Percentiles rank a stretch among this genome's conserved stretches.
Conservation (phyloP, 1,284 basidiomycete genomes). For the Papiliotrema fonsecae region DNA sequence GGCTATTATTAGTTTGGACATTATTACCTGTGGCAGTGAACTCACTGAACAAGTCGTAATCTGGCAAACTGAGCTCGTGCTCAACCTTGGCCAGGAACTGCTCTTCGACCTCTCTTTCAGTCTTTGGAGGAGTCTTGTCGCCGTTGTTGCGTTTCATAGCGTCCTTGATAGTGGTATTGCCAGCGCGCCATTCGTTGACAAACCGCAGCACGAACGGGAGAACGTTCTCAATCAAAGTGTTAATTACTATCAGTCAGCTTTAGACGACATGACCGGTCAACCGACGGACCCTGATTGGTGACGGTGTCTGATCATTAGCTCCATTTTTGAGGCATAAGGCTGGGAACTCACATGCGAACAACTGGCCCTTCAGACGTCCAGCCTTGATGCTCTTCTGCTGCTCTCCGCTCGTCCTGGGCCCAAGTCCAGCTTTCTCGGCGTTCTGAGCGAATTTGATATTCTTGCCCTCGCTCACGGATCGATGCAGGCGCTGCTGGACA, state of each 20-base stretch:
- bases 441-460: conserved; percentile 14
- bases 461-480: conserved; percentile 13
- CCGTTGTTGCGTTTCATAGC: conserved; percentile 18
- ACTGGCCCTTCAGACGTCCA: conserved; percentile 76
- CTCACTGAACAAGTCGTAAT: conserved; percentile 67
- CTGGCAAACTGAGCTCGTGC: conserved; percentile 70
- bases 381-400: conserved; percentile 51
- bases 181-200: conserved; percentile 54
- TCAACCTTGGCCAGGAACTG: conserved; percentile 64
- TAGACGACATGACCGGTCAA: not conserved
- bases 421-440: conserved; percentile 34
- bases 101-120: conserved; percentile 33
- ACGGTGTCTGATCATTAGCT: conserved; percentile 59
- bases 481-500: conserved; percentile 50
- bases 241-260: conserved; percentile 52
- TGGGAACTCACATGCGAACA: conserved; percentile 64
- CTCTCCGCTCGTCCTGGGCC: conserved; percentile 56
- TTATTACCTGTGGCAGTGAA: not conserved
- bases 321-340: not conserved
- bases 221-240: conserved; percentile 76
- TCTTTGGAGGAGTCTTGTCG: conserved; percentile 12
- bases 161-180: conserved; percentile 41
- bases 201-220: conserved; percentile 73
- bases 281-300: conserved; percentile 65
- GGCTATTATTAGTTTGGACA: conserved; percentile 27